A percentile compares a stretch with the other conserved stretches of the same genome.
Conservation (phyloP, 2,329 filamentous ascomycete species). For the Drechslera avenae region DNA sequence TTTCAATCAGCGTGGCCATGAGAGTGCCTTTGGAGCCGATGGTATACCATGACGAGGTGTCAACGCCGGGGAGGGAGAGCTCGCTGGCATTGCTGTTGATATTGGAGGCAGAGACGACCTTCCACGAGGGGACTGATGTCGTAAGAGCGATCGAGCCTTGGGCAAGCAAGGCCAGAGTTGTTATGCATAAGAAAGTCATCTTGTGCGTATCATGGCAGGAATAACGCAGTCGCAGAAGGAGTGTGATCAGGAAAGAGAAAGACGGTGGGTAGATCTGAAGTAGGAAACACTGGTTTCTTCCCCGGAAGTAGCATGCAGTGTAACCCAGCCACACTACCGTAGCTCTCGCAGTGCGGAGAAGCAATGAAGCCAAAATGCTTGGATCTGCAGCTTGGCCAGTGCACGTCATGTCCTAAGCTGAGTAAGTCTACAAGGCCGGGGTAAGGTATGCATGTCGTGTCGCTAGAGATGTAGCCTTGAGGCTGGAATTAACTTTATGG, state of each 20-base stretch:
- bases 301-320: not conserved
- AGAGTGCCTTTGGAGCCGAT: conserved; percentile 59
- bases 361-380: not conserved
- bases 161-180: not conserved
- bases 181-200: not conserved
- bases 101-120: conserved; percentile 22
- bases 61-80: conserved; percentile 31
- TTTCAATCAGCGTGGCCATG: conserved; percentile 62
- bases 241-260: not conserved
- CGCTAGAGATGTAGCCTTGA: too few relatives aligned
- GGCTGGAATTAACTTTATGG: too few relatives aligned
- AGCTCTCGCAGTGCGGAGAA: not conserved
- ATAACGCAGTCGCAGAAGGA: not conserved
- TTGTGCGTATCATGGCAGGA: not conserved
- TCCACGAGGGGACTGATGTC: not conserved
- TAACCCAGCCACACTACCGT: not conserved
- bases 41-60: conserved; percentile 60
- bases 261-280: not conserved
- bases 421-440: too few relatives aligned
- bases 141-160: not conserved
- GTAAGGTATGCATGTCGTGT: too few relatives aligned
- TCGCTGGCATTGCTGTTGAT: conserved; percentile 14
- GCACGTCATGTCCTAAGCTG: too few relatives aligned
- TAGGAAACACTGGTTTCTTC: not conserved
- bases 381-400: not conserved